Evolutionary conservation across 2,329 filamentous ascomycete genomes (phyloP).

Genomic region (Penicillium sp.): DNA sequence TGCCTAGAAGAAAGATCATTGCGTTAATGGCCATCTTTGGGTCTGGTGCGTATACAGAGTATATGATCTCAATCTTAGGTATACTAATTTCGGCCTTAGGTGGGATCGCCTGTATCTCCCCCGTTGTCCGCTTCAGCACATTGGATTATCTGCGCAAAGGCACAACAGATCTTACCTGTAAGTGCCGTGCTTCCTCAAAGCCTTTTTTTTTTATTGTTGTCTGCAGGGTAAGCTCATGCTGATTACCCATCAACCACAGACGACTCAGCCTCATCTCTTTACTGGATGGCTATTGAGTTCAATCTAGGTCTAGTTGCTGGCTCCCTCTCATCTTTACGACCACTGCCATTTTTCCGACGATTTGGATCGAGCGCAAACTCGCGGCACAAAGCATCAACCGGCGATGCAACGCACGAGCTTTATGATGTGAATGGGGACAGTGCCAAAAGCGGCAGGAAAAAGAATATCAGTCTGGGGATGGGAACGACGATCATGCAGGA

Average conservation of each 20-base stretch:
- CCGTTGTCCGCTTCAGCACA: conserved; percentile 20
- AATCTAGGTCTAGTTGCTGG: conserved; percentile 21
- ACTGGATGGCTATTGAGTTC: conserved; percentile 26
- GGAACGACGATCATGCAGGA: conserved; percentile 2
- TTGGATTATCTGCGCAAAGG: conserved; percentile 16
- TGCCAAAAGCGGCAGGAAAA: not conserved
- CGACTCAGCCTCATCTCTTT: conserved; percentile 14
- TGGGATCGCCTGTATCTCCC: conserved; percentile 19
- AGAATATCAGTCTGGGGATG: not conserved
- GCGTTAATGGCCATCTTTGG: conserved; percentile 13
- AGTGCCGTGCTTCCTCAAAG: not conserved
- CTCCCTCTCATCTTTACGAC: conserved; percentile 17
- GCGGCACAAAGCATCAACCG: not conserved
- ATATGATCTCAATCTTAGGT: not conserved
- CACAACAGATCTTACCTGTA: conserved; percentile 20
- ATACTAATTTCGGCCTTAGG: conserved; percentile 1
- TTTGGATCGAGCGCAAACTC: conserved; percentile 6
- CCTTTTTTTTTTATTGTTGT: not conserved
- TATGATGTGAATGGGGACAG: not conserved
- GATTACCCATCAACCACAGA: conserved; percentile 3
- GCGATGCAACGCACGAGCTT: not conserved
- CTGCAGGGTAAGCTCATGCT: not conserved
- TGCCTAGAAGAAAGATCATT: conserved; percentile 6
- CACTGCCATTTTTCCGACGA: conserved; percentile 7
- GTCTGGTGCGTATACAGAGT: not conserved